Evolutionary conservation across 106 monocot species (phyloP), one percentile per base, ranked within the genome.

Genomic region (Apostasia ramifera): DNA sequence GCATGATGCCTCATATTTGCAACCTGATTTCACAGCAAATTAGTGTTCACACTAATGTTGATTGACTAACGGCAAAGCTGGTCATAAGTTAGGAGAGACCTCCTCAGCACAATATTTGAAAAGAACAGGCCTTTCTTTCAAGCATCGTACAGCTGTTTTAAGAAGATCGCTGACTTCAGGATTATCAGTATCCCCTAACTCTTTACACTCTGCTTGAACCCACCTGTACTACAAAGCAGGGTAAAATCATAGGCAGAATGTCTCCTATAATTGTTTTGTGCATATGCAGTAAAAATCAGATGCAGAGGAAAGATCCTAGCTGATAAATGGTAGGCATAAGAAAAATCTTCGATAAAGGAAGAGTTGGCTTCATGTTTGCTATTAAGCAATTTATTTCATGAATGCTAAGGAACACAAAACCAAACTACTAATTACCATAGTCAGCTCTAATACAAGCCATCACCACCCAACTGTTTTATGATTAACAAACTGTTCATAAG

Each of bases 1-100:
- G 98, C 92, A 85, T 98, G 86, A 71, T 98, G 97, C 61, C 92
- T 85, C 97, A 98, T 98, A 79, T 98, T 98, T 74, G 97, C 92
- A 44, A 93, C 87, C 98, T 98, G 59, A 47, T 75, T 65, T 44
- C 41, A 43, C 12, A n/a, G 11, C 8, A 42, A 53, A 61, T 38
- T 44, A 40, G 40, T 52, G 14, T 13, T 8, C 70, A 74, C 58
- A 40, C 73, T 57, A 15, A 70, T 10, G 53, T 72, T 41, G 45
- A 47, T 65, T 37, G 26, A 51, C 7, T 66, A 39, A 59, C n/a
- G 9, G 12, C 52, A 78, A 38, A 60, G 66, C 47, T 44, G 6
- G 37, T 8, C 11, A 63, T 26, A 66, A 14, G 47, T 38, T 71
- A 47, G 12, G 42, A 2, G 49, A 50, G 74, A 98, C 98, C 90